Conservation (phyloP, 768 basidiomycete species). For the Suillus subalutaceus region DNA sequence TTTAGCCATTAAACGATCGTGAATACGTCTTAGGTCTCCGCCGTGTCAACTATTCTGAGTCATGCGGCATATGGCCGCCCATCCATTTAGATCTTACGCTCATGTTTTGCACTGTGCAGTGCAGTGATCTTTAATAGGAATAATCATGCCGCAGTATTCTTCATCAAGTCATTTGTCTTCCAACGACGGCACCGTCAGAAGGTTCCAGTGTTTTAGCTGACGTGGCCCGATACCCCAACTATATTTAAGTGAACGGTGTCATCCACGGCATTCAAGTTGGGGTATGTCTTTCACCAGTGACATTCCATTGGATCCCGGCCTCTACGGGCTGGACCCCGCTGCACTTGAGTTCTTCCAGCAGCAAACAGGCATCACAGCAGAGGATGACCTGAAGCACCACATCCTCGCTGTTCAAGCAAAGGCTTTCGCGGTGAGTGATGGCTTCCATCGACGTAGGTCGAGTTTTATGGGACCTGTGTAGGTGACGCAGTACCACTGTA, state of each 20-base stretch:
- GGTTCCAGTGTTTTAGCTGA: background rate
- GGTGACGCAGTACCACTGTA: constrained; percentile 29
- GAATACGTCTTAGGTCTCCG: background rate
- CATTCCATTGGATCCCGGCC: constrained; percentile 13
- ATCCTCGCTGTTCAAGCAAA: constrained; percentile 36
- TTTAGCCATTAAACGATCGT: background rate
- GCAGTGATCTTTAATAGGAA: background rate
- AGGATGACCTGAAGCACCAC: constrained; percentile 33
- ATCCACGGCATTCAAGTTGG: background rate
- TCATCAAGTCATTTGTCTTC: background rate
- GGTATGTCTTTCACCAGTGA: background rate
- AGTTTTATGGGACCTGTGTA: constrained; percentile 6
- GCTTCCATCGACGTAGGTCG: background rate
- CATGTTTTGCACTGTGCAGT: background rate
- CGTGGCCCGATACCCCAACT: background rate
- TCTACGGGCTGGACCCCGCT: constrained; percentile 18
- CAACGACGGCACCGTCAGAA: background rate
- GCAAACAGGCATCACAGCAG: constrained; percentile 33
- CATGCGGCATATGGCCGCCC: background rate
- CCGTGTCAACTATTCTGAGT: background rate
- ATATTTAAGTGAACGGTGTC: background rate
- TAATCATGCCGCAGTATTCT: background rate
- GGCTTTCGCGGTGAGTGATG: constrained; percentile 34
- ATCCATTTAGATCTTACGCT: no score
- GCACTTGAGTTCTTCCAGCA: constrained; percentile 31